Base-by-base conservation (phyloP, 805 yeast genomes). In the Zygosaccharomyces lentus region DNA sequence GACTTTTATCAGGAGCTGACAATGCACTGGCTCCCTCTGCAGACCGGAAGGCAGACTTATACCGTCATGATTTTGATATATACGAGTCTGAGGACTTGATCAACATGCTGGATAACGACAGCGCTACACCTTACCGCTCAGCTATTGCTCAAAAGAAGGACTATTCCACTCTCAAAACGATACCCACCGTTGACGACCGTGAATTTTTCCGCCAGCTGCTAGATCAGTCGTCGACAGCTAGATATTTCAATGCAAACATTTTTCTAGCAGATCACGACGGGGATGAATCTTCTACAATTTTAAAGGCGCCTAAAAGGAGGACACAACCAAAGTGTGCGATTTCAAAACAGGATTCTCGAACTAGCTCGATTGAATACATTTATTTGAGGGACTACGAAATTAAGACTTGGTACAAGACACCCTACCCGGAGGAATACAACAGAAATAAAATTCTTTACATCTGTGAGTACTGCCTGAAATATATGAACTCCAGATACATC, bases 351-450 rank as follows among this genome's bases (percentile, higher is more conserved):
- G 62, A 58, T 35, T 49, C 32, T 58, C 66, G 42, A 69, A 76
- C 19, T 72, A 74, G 54, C 7, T 29, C 50, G 47, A 75, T 85
- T 34, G 73, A 76, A 40, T 77, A 77, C 46, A 81, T 90, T 19
- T 88, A 82, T 55, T 80, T 90, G 53, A 78, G 88, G 29, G 75
- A 76, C 36, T 78, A 68, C 62, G 89, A 84, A 60, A 86, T 93
- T 23, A 85, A 84, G 49, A 87, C 96, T 0, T 88, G 97, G 96
- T 90, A 86, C 65, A 78, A 86, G 2, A 82, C 96, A 0, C 98
- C 98, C 1, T 93, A 87, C 61, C 97, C 98, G 0, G 89, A 85
- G 49, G 93, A 87, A 58, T 87, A 81, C 58, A 78, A 87, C 34
- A 74, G 73, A 25, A 76, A 80, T 37, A 70, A 71, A 34, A 75